phyloP scores from a whole-genome alignment of 345 rosid genomes.

The Eucalyptus tenuipes region DNA sequence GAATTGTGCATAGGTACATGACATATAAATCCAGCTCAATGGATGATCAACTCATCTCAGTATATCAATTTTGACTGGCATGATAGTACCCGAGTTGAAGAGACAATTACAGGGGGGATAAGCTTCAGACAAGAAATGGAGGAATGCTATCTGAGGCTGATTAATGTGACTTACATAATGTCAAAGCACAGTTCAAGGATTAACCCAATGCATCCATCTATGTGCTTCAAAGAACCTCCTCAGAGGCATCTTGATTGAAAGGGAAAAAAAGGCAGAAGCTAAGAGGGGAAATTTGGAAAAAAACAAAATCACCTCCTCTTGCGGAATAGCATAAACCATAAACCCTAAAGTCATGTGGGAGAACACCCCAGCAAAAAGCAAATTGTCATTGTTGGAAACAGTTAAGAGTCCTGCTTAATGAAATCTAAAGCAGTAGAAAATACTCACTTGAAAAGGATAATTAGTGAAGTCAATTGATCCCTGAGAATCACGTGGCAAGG shows the following conservation, averaged over 20 bases:
- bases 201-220: neutral
- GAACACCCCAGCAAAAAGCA: neutral
- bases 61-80: neutral
- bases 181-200: neutral
- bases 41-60: neutral
- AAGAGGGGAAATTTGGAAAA: neutral
- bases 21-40: neutral
- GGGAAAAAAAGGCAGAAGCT: neutral
- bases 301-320: neutral
- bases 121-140: neutral
- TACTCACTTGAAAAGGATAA: conserved; percentile 80
- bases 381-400: neutral
- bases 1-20: neutral
- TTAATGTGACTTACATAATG: neutral
- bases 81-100: neutral
- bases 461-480: conserved; percentile 77
- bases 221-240: neutral
- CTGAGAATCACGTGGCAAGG: conserved; percentile 72
- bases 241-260: neutral
- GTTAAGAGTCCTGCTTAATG: neutral
- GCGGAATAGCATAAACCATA: neutral
- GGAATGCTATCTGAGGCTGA: neutral
- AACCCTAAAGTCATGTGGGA: neutral
- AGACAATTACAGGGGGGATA: neutral
- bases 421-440: neutral